phyloP scores from a whole-genome alignment of 345 rosid species.

The Populus simonii region DNA sequence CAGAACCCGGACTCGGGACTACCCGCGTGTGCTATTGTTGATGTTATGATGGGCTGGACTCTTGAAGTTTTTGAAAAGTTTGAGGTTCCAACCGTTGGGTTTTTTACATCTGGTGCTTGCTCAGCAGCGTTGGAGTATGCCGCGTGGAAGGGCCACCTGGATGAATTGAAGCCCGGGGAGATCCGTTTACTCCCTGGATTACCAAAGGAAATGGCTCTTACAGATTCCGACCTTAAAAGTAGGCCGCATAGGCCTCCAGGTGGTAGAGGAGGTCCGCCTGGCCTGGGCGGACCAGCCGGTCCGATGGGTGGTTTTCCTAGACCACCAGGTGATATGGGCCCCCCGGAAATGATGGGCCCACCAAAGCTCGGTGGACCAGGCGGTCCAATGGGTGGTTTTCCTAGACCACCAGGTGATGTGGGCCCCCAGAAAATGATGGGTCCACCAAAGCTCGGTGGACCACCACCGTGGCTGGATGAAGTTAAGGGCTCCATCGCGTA shows the following conservation, averaged over 20 bases:
- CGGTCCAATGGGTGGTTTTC: not conserved
- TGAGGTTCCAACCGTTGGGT: constrained; percentile 17
- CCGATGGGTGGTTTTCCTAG: not conserved
- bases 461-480: constrained; percentile 38
- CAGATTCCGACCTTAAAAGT: constrained; percentile 22
- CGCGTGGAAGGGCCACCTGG: constrained; percentile 14
- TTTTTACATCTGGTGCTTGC: constrained; percentile 39
- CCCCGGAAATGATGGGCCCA: constrained; percentile 19
- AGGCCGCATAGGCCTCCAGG: constrained; percentile 1
- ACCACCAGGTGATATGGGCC: constrained; percentile 1
- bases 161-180: constrained; percentile 30
- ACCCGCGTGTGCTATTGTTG: constrained; percentile 33
- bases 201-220: constrained; percentile 32
- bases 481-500: constrained; percentile 15
- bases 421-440: constrained; percentile 15
- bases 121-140: constrained; percentile 32
- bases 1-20: not conserved
- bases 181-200: constrained; percentile 30
- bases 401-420: not conserved
- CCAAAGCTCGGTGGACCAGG: constrained; percentile 27
- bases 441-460: constrained; percentile 34
- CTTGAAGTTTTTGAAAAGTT: constrained; percentile 3
- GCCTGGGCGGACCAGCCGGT: not conserved
- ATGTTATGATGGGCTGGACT: constrained; percentile 41
- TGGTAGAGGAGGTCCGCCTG: not conserved